These are phyloP conservation scores for Euphorbia tirucalli DNA, from an alignment of 345 rosid genomes.

Conservation along the genomic window DNA sequence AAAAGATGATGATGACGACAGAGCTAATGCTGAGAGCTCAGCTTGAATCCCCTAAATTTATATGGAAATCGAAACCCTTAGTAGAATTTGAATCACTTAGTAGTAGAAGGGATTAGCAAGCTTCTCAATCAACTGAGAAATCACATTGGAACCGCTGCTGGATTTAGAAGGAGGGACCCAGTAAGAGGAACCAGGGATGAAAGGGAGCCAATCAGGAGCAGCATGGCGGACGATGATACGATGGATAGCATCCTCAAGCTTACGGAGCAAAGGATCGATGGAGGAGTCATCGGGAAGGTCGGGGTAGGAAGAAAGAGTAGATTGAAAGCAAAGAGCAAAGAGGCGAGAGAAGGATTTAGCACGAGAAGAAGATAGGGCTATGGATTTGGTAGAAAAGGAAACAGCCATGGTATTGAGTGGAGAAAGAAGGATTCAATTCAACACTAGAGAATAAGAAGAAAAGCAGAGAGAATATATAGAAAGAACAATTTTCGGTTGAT, in stretches of 20 bases:
- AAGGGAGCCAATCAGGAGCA: conserved; percentile 98
- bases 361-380: neutral
- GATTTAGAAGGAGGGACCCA: conserved; percentile 82
- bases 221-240: conserved; percentile 83
- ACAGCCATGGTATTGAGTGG: neutral
- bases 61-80: too few species aligned
- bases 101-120: conserved; percentile 65
- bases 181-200: conserved; percentile 85
- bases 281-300: conserved; percentile 23
- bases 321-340: conserved; percentile 13
- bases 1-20: too few species aligned
- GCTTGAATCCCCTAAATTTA: too few species aligned
- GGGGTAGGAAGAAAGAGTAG: conserved; percentile 14
- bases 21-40: too few species aligned
- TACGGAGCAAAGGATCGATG: conserved; percentile 61
- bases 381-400: conserved; percentile 5
- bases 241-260: conserved; percentile 91
- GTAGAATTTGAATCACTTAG: too few species aligned
- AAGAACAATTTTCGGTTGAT: neutral
- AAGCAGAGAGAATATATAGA: neutral
- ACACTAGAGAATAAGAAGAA: too few species aligned
- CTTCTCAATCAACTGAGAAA: conserved; percentile 72
- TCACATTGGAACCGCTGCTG: conserved; percentile 50
- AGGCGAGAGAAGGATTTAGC: conserved; percentile 8
- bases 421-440: too few species aligned